phyloP scores from a whole-genome alignment of 1,284 basidiomycete genomes.

The Papiliotrema terrestris region DNA sequence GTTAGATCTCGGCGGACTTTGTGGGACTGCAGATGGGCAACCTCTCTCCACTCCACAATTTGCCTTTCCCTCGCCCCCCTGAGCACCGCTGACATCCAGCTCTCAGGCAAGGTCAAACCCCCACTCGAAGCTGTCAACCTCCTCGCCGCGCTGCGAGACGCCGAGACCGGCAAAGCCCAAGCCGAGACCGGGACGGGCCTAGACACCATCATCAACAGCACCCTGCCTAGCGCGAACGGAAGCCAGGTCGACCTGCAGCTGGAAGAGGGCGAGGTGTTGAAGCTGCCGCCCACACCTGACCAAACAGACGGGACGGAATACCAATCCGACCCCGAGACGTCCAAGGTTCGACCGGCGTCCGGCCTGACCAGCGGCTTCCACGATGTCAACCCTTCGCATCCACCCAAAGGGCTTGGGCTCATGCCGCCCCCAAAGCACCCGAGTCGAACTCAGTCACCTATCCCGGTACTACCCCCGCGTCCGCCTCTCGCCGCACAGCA shows the following conservation, averaged over 20 bases:
- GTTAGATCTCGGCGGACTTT: too few species aligned
- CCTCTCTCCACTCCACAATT: too few species aligned
- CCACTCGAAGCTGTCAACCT: slow-evolving; percentile 51
- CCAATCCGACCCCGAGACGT: slow-evolving; percentile 39
- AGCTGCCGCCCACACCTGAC: slow-evolving; percentile 51
- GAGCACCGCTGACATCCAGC: slow-evolving; percentile 21
- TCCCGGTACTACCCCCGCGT: slow-evolving; percentile 14
- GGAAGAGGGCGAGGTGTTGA: slow-evolving; percentile 49
- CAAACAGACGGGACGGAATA: slow-evolving; percentile 43
- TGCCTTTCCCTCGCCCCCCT: background rate
- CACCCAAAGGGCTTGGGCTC: background rate
- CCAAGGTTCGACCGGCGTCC: slow-evolving; percentile 17
- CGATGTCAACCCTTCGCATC: background rate
- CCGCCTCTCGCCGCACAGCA: slow-evolving; percentile 9
- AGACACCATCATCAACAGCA: slow-evolving; percentile 32
- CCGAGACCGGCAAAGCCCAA: slow-evolving; percentile 55
- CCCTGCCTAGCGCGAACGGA: background rate
- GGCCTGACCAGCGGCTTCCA: background rate
- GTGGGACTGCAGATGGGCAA: too few species aligned
- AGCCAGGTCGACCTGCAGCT: slow-evolving; percentile 11
- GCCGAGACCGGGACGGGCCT: slow-evolving; percentile 39
- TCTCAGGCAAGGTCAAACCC: slow-evolving; percentile 49
- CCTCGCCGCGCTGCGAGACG: slow-evolving; percentile 51
- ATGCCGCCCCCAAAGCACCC: background rate
- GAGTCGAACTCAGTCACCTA: background rate